Evolutionary conservation across 2,329 filamentous ascomycete species (phyloP).

Genomic region (Cytospora schulzeri): DNA sequence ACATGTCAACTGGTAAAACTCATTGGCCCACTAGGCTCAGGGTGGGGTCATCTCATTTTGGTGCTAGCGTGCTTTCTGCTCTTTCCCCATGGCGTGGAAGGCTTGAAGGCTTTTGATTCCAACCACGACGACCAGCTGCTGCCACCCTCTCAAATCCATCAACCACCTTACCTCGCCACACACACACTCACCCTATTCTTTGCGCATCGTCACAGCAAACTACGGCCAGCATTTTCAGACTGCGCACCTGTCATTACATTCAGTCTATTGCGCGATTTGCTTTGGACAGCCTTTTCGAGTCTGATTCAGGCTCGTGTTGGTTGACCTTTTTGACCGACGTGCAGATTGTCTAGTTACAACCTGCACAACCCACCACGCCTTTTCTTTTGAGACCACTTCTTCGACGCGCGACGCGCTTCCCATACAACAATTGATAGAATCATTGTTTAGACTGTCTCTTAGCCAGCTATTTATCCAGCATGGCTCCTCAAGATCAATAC

Average conservation of each 20-base stretch:
- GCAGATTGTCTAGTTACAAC: constrained; percentile 8
- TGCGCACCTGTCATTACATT: constrained; percentile 1
- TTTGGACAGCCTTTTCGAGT: background rate
- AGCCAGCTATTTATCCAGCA: constrained; percentile 38
- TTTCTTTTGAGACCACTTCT: constrained; percentile 22
- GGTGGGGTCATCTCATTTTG: constrained; percentile 3
- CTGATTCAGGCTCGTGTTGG: constrained; percentile 6
- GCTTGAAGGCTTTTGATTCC: constrained; percentile 23
- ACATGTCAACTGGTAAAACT: background rate
- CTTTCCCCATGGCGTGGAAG: constrained; percentile 22
- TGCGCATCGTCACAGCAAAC: constrained; percentile 18
- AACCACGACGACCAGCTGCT: constrained; percentile 16
- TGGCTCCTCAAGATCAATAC: constrained; percentile 71
- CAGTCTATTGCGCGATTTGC: constrained; percentile 11
- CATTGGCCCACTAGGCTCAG: background rate
- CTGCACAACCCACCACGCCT: constrained; percentile 23
- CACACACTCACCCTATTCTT: background rate
- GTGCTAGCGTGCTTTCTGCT: constrained; percentile 7
- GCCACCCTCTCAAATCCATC: constrained; percentile 14
- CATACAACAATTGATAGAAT: background rate
- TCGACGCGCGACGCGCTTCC: constrained; percentile 6
- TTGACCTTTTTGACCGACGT: constrained; percentile 1
- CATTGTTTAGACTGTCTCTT: constrained; percentile 1
- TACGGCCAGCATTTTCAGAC: background rate
- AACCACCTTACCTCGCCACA: constrained; percentile 13